Conservation (phyloP, 2,329 filamentous ascomycete genomes). For the Aspergillus phoenicis region DNA sequence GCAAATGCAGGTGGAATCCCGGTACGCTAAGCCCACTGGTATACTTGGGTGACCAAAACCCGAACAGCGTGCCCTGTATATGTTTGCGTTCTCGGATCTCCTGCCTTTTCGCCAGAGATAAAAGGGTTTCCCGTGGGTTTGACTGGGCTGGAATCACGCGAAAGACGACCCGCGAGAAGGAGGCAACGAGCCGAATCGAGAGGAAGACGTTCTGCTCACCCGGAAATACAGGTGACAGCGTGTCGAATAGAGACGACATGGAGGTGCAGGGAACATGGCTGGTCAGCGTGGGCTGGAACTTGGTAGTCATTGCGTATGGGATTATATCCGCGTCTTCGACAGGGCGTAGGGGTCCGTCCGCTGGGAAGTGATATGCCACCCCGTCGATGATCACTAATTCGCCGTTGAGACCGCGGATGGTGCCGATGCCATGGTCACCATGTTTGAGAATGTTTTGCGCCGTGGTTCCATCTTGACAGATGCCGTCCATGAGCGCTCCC, state of each 20-base stretch:
- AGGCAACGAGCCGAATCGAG: slow-evolving; percentile 12
- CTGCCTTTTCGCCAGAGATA: slow-evolving; percentile 30
- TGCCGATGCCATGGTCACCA: slow-evolving; percentile 50
- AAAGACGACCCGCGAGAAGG: slow-evolving; percentile 6
- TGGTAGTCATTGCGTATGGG: slow-evolving; percentile 41
- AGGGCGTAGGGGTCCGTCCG: not conserved
- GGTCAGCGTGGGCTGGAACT: slow-evolving; percentile 32
- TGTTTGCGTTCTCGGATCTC: slow-evolving; percentile 36
- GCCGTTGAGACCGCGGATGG: slow-evolving; percentile 47
- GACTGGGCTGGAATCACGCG: slow-evolving; percentile 11
- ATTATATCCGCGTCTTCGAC: slow-evolving; percentile 41
- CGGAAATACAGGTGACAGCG: slow-evolving; percentile 15
- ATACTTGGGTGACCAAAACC: slow-evolving; percentile 45
- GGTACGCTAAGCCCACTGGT: slow-evolving; percentile 48
- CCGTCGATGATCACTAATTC: slow-evolving; percentile 49
- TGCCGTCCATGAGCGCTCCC: slow-evolving; percentile 50
- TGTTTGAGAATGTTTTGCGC: slow-evolving; percentile 38
- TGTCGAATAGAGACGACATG: slow-evolving; percentile 5
- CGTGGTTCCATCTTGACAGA: slow-evolving; percentile 45
- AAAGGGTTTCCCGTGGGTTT: slow-evolving; percentile 5
- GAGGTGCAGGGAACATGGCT: slow-evolving; percentile 2
- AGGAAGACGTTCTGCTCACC: slow-evolving; percentile 17
- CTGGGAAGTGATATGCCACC: slow-evolving; percentile 43
- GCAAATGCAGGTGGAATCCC: slow-evolving; percentile 48
- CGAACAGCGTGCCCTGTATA: slow-evolving; percentile 46